Base-by-base conservation (phyloP, 2,329 filamentous ascomycete species). In the Talaromyces sp. region DNA sequence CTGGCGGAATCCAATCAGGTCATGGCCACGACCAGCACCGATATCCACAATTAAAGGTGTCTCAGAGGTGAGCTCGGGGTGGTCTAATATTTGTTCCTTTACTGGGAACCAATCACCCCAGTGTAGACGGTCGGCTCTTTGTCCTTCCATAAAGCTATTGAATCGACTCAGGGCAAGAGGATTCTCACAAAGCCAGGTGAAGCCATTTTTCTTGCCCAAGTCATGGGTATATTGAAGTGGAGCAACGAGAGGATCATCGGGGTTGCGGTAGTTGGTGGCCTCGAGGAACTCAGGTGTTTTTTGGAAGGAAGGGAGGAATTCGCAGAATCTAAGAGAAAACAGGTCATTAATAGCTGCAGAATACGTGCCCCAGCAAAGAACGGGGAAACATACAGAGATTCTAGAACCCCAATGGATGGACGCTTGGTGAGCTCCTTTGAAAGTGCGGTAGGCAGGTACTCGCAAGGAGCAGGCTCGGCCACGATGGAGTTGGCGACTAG, bases 11-110 rank as follows among this genome's bases (percentile, higher is more conserved):
- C 67, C 63, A 3, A 65, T 55, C 9, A 76, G 48, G 54, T 76
- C 70, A 55, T 76, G 73, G 3, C 76, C 76, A 0, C 68, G 55
- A 8, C 69, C 67, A n/a, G 74, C 77, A 7, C 74, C 76, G 6
- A 79, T 66, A 58, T 78, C 76, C 1, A 79, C 74, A 20, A 71
- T 19, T 14, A 65, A 47, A 3, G 57, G 46, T 8, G 29, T 41
- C 0, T 63, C 50, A 8, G 62, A 32, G 13, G n/a, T 50, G 17
- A 55, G 17, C 4, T 56, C 55, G 9, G 52, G 37, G 5, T 44
- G 45, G 16, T 60, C 20, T 1, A 65, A 32, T 20, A 64, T 52
- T 3, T 32, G 52, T 16, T 65, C 59, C 0, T 27, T 52, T 11
- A 65, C 51, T 8, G 59, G 62, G 47, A 65, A 66, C 59, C 59